Evolutionary conservation across 176 grass and related monocot genomes (phyloP).

Genomic region (Oryza punctata): DNA sequence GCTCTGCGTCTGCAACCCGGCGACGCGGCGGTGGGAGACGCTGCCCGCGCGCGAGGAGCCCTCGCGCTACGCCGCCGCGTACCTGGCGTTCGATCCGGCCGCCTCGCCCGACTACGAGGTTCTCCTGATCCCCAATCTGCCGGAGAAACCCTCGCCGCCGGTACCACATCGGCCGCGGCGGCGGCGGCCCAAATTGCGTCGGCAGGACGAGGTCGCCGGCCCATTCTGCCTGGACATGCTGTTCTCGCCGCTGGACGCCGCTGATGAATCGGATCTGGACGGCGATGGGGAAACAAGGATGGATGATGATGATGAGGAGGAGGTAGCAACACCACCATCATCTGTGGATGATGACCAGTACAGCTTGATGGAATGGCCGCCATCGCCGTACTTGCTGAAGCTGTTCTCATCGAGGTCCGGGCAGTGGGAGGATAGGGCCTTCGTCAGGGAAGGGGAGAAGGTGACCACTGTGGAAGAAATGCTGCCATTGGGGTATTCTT

Average conservation of each 20-base stretch:
- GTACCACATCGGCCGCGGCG: no score
- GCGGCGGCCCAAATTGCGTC: no score
- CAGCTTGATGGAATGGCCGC: neutral
- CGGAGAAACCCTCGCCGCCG: neutral
- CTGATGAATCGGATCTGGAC: no score
- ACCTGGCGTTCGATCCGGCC: neutral
- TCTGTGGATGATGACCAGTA: neutral
- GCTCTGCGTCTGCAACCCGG: no score
- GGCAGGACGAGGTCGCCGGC: no score
- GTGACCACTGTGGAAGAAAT: neutral
- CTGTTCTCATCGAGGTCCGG: neutral
- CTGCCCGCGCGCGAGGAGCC: neutral
- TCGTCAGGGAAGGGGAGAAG: neutral
- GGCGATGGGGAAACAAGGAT: no score
- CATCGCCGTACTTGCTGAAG: neutral
- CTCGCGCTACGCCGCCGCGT: neutral
- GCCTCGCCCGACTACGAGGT: slow-evolving; percentile 13
- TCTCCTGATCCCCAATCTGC: neutral
- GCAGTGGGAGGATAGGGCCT: neutral
- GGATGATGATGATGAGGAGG: no score
- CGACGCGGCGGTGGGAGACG: no score
- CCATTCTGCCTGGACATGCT: no score
- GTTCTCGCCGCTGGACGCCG: no score
- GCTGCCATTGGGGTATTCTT: no score
- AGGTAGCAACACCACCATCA: no score